phyloP scores from a whole-genome alignment of 495 filamentous ascomycete species.

The Sordaria brevicollis region DNA sequence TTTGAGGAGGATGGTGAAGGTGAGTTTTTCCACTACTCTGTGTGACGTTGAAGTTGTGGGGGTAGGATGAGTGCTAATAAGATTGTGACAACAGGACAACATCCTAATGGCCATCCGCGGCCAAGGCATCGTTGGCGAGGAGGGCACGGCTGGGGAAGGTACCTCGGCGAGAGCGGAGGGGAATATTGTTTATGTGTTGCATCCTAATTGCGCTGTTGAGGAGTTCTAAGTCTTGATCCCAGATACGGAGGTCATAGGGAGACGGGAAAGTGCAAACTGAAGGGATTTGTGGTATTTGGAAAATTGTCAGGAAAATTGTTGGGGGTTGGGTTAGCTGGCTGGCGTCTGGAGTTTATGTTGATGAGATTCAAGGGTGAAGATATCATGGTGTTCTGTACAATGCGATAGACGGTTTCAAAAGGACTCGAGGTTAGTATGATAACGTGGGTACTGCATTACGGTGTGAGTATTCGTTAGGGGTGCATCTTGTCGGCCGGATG shows the following conservation, averaged over 20 bases:
- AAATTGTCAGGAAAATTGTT: too few relatives aligned
- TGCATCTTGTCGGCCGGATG: too few relatives aligned
- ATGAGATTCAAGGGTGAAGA: background rate
- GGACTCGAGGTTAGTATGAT: too few relatives aligned
- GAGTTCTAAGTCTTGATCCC: slow-evolving; percentile 17
- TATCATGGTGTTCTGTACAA: background rate
- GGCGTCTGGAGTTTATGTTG: background rate
- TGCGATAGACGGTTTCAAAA: background rate
- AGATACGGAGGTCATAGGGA: background rate
- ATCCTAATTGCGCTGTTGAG: slow-evolving; percentile 88
- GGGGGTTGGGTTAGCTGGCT: background rate
- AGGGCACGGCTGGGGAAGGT: slow-evolving; percentile 37
- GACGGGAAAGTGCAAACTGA: background rate
- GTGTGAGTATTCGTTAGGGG: too few relatives aligned
- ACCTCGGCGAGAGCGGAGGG: slow-evolving; percentile 27
- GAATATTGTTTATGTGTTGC: slow-evolving; percentile 74
- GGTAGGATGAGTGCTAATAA: slow-evolving; percentile 10
- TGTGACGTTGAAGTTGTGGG: too few relatives aligned
- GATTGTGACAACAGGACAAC: slow-evolving; percentile 57
- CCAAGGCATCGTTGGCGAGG: slow-evolving; percentile 57
- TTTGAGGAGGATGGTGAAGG: slow-evolving; percentile 92
- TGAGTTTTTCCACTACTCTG: slow-evolving; percentile 31
- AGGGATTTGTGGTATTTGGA: background rate
- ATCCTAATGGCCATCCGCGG: slow-evolving; percentile 85
- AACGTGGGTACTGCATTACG: too few relatives aligned